These are phyloP conservation scores for Epichloe aotearoae DNA, from an alignment of 2,329 filamentous ascomycete species.

Conservation along the genomic window DNA sequence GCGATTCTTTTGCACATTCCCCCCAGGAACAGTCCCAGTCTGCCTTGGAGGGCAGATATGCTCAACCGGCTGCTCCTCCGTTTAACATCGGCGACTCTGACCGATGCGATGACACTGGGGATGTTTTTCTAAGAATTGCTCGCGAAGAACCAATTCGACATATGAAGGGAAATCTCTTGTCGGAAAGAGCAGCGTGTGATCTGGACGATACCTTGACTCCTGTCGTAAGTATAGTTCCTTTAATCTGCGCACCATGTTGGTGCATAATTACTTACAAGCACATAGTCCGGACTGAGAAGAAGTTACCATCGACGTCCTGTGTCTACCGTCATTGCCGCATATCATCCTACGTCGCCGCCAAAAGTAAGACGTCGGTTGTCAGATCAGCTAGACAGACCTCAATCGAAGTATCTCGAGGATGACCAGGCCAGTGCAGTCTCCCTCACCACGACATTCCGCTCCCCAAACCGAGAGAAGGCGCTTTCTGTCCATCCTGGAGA, in stretches of 20 bases:
- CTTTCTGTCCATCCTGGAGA: conserved; percentile 25
- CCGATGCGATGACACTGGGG: conserved; percentile 36
- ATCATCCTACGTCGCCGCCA: conserved; percentile 35
- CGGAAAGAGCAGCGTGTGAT: conserved; percentile 1
- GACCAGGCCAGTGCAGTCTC: conserved; percentile 26
- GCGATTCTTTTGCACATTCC: conserved; percentile 29
- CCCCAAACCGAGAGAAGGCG: conserved; percentile 28
- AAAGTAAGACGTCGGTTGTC: conserved; percentile 39
- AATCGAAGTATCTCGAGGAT: conserved; percentile 27
- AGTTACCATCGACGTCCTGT: conserved; percentile 37
- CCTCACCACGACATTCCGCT: conserved; percentile 32
- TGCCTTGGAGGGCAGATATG: conserved; percentile 32
- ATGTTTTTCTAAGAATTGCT: conserved; percentile 46
- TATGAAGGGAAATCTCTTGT: conserved; percentile 17
- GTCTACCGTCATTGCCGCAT: conserved; percentile 34
- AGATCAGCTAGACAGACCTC: conserved; percentile 38
- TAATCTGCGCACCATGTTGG: background rate
- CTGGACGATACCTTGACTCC: conserved; percentile 23
- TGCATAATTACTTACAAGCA: conserved; percentile 1
- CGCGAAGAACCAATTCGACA: conserved; percentile 35
- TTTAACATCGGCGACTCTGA: conserved; percentile 1
- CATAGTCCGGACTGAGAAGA: conserved; percentile 35
- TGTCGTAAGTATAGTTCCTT: conserved; percentile 29
- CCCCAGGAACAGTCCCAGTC: conserved; percentile 36
- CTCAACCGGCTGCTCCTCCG: background rate